These are phyloP conservation scores for Symbiodinium natans DNA, from an alignment of 73 alveolate species.

Conservation along the genomic window DNA sequence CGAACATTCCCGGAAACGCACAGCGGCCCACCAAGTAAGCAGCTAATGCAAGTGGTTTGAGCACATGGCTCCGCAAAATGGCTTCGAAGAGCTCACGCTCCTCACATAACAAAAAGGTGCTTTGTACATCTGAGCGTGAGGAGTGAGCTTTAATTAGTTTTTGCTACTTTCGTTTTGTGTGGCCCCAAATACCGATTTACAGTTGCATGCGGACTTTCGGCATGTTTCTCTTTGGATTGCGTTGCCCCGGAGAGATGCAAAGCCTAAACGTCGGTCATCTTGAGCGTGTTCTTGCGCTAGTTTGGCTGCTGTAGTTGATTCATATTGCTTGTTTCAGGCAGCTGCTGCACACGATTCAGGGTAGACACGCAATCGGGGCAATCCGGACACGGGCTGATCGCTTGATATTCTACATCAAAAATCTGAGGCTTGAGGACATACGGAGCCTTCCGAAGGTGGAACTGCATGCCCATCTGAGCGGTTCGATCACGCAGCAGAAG, in stretches of 20 bases:
- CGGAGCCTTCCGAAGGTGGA: slow-evolving; percentile 73
- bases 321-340: too few relatives aligned
- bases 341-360: too few relatives aligned
- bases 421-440: slow-evolving; percentile 32
- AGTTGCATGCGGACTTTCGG: too few relatives aligned
- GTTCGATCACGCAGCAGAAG: slow-evolving; percentile 82
- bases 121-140: too few relatives aligned
- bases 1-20: too few relatives aligned
- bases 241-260: not conserved
- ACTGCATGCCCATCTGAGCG: slow-evolving; percentile 90
- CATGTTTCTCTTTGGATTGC: too few relatives aligned
- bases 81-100: not conserved
- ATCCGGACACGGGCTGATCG: not conserved
- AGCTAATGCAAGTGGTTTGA: too few relatives aligned
- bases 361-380: not conserved
- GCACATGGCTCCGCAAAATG: not conserved
- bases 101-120: too few relatives aligned
- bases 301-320: too few relatives aligned
- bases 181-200: too few relatives aligned
- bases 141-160: not conserved
- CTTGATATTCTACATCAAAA: not conserved
- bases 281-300: not conserved
- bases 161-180: too few relatives aligned
- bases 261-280: not conserved
- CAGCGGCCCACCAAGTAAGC: too few relatives aligned